Evolutionary conservation across 805 yeast species (phyloP).

Genomic region (Sungouiozyma intestinalis): DNA sequence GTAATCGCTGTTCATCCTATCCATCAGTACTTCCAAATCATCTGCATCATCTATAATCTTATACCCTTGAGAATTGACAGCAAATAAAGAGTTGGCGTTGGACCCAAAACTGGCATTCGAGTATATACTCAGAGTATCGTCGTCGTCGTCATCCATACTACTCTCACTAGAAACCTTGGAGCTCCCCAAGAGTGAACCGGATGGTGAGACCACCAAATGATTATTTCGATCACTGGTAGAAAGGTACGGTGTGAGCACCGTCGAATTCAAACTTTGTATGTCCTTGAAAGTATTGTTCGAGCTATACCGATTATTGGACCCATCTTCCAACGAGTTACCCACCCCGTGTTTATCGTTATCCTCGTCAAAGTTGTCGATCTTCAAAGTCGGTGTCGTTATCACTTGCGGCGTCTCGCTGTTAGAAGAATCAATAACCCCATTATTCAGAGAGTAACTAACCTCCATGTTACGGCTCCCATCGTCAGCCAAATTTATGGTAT

Average conservation of each 20-base stretch:
- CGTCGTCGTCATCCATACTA: constrained; percentile 18
- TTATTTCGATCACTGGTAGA: constrained; percentile 6
- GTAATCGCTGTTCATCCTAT: constrained; percentile 3
- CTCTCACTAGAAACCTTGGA: background rate
- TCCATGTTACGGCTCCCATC: background rate
- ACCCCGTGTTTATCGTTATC: background rate
- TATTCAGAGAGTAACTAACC: background rate
- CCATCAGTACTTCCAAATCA: constrained; percentile 14
- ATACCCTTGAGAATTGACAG: constrained; percentile 19
- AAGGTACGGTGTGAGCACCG: constrained; percentile 12
- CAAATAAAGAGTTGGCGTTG: constrained; percentile 11
- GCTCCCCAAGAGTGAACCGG: constrained; percentile 3
- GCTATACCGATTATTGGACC: background rate
- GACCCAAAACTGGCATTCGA: constrained; percentile 14
- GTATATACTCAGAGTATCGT: constrained; percentile 23
- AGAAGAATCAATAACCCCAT: background rate
- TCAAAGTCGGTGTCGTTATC: constrained; percentile 12
- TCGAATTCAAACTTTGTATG: constrained; percentile 6
- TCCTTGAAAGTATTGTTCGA: constrained; percentile 6
- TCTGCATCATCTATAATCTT: constrained; percentile 16
- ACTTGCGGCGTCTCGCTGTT: background rate
- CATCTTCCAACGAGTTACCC: background rate
- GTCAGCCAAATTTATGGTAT: background rate
- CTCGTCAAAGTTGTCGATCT: constrained; percentile 7
- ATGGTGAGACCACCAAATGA: constrained; percentile 19